A percentile compares a stretch with the other conserved stretches of the same genome.
Evolutionary conservation across 2,329 filamentous ascomycete genomes (phyloP).

Genomic region (Aspergillus cejpii): DNA sequence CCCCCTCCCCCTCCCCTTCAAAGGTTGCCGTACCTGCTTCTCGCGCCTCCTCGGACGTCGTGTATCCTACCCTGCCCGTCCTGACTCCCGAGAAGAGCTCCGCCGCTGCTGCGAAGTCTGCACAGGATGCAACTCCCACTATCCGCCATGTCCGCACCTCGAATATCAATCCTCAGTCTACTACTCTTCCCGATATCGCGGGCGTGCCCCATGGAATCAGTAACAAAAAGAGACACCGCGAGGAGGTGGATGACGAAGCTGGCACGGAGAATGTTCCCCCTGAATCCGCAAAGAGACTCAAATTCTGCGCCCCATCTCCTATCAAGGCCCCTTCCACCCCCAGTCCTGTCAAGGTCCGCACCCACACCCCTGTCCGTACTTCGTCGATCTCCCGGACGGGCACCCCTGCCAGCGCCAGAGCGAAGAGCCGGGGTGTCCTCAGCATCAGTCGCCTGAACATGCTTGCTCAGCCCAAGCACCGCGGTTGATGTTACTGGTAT

Average conservation of each 20-base stretch:
- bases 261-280: slow-evolving; percentile 32
- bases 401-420: slow-evolving; percentile 27
- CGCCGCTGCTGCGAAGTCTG: slow-evolving; percentile 6
- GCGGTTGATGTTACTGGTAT: slow-evolving; percentile 18
- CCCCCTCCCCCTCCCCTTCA: slow-evolving; percentile 40
- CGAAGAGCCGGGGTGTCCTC: slow-evolving; percentile 30
- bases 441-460: slow-evolving; percentile 45
- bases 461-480: slow-evolving; percentile 43
- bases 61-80: slow-evolving; percentile 34
- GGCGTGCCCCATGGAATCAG: slow-evolving; percentile 33
- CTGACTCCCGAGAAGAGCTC: slow-evolving; percentile 33
- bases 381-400: slow-evolving; percentile 14
- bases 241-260: slow-evolving; percentile 26
- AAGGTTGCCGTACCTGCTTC: slow-evolving; percentile 26
- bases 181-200: slow-evolving; percentile 26
- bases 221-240: slow-evolving; percentile 38
- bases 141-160: slow-evolving; percentile 40
- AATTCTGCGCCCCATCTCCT: slow-evolving; percentile 24
- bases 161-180: slow-evolving; percentile 13
- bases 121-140: slow-evolving; percentile 25
- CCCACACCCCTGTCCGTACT: slow-evolving; percentile 28
- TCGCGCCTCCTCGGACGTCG: slow-evolving; percentile 24
- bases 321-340: slow-evolving; percentile 19
- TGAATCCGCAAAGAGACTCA: slow-evolving; percentile 31
- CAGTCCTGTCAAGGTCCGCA: slow-evolving; percentile 33